phyloP scores from a whole-genome alignment of 306 rosid species.

The Mucuna pruriens region DNA sequence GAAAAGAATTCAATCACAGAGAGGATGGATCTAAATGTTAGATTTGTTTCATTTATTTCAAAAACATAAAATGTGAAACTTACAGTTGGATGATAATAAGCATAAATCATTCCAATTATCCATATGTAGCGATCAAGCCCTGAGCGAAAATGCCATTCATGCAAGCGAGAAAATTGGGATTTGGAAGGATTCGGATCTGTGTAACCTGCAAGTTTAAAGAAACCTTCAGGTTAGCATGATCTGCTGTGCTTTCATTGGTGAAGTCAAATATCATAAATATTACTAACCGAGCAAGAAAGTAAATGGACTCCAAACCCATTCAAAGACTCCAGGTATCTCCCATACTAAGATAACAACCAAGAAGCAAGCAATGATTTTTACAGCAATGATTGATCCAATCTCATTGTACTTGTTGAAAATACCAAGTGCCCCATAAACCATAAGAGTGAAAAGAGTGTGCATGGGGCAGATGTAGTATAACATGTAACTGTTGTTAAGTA shows the following conservation, averaged over 20 bases:
- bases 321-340: slow-evolving; percentile 98
- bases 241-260: slow-evolving; percentile 29
- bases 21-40: slow-evolving; percentile 1
- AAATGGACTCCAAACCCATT: slow-evolving; percentile 82
- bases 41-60: slow-evolving; percentile 24
- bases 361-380: slow-evolving; percentile 73
- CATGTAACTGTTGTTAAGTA: slow-evolving; percentile 92
- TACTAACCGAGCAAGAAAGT: slow-evolving; percentile 84
- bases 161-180: slow-evolving; percentile 66
- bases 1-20: background rate
- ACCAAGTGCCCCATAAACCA: slow-evolving; percentile 90
- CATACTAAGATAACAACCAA: slow-evolving; percentile 80
- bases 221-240: slow-evolving; percentile 41
- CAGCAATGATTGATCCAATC: slow-evolving; percentile 71
- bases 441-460: slow-evolving; percentile 97
- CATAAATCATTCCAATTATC: slow-evolving; percentile 98
- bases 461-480: slow-evolving; percentile 97
- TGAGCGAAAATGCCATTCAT: slow-evolving; percentile 96
- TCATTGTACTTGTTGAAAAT: slow-evolving; percentile 86
- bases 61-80: slow-evolving; percentile 44
- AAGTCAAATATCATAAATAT: slow-evolving; percentile 30
- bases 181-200: slow-evolving; percentile 72
- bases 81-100: slow-evolving; percentile 94
- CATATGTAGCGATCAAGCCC: slow-evolving; percentile 99
- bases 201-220: slow-evolving; percentile 60